Percentiles rank a stretch among this genome's conserved stretches.
Evolutionary conservation across 257 asterid genomes (phyloP).

Genomic region (Capsicum rhomboideum): DNA sequence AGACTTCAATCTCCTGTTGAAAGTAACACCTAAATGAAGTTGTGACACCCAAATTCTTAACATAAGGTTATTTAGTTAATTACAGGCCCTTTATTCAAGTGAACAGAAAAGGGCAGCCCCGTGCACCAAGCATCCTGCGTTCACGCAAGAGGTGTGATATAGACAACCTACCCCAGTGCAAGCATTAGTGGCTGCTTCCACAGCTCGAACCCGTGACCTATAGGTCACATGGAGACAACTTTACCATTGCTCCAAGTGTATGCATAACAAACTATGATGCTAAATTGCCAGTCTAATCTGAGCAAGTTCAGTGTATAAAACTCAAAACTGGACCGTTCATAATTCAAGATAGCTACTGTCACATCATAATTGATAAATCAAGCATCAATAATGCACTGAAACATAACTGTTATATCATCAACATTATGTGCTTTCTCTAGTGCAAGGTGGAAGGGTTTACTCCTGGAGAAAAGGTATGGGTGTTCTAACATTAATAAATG

Average conservation of each 20-base stretch:
- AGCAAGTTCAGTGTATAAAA: not conserved
- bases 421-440: not conserved
- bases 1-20: slow-evolving; percentile 44
- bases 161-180: not conserved
- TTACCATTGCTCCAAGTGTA: not conserved
- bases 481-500: not conserved
- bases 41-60: not conserved
- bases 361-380: not conserved
- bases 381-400: not conserved
- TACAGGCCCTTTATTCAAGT: not conserved
- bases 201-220: not conserved
- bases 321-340: not conserved
- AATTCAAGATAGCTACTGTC: not conserved
- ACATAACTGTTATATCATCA: not conserved
- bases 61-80: not conserved
- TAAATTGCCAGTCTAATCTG: not conserved
- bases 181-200: not conserved
- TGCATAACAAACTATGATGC: not conserved
- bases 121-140: not conserved
- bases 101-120: not conserved
- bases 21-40: not conserved
- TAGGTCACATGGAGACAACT: not conserved
- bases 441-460: not conserved
- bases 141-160: not conserved
- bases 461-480: not conserved